These are phyloP conservation scores for Eutrema yunnanense DNA, from an alignment of 345 rosid genomes.

Conservation along the genomic window DNA sequence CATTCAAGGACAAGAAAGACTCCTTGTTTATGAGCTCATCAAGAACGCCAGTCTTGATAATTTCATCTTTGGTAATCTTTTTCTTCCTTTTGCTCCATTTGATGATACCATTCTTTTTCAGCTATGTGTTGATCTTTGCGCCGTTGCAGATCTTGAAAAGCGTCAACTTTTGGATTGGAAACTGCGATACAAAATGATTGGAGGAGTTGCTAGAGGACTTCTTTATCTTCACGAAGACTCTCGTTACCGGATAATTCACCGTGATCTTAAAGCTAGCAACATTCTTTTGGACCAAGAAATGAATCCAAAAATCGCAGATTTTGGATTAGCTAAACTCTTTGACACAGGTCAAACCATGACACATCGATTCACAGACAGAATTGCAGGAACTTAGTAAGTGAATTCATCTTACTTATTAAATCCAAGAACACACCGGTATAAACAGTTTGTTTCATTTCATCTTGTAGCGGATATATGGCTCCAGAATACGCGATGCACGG, in stretches of 20 bases:
- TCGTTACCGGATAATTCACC: slow-evolving; percentile 42
- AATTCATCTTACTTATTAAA: background rate
- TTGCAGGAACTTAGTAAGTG: slow-evolving; percentile 47
- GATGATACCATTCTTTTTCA: background rate
- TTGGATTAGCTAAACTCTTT: slow-evolving; percentile 50
- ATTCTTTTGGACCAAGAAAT: slow-evolving; percentile 40
- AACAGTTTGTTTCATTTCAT: background rate
- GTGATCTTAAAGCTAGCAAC: slow-evolving; percentile 59
- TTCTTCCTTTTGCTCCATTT: background rate
- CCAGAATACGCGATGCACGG: slow-evolving; percentile 32
- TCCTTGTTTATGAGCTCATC: slow-evolving; percentile 43
- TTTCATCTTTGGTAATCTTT: slow-evolving; percentile 24
- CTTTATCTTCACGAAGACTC: slow-evolving; percentile 47
- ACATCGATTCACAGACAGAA: slow-evolving; percentile 34
- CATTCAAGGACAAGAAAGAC: slow-evolving; percentile 35
- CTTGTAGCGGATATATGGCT: slow-evolving; percentile 27
- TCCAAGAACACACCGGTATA: background rate
- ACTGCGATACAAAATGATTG: slow-evolving; percentile 24
- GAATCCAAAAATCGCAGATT: slow-evolving; percentile 59
- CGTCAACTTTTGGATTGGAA: slow-evolving; percentile 25
- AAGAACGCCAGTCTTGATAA: slow-evolving; percentile 40
- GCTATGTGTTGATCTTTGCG: background rate
- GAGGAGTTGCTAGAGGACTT: slow-evolving; percentile 29
- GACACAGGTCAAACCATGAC: slow-evolving; percentile 26
- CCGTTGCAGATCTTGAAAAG: slow-evolving; percentile 10